Evolutionary conservation across 1,284 basidiomycete species (phyloP).

Genomic region (Apiotrichum veenhuisii): DNA sequence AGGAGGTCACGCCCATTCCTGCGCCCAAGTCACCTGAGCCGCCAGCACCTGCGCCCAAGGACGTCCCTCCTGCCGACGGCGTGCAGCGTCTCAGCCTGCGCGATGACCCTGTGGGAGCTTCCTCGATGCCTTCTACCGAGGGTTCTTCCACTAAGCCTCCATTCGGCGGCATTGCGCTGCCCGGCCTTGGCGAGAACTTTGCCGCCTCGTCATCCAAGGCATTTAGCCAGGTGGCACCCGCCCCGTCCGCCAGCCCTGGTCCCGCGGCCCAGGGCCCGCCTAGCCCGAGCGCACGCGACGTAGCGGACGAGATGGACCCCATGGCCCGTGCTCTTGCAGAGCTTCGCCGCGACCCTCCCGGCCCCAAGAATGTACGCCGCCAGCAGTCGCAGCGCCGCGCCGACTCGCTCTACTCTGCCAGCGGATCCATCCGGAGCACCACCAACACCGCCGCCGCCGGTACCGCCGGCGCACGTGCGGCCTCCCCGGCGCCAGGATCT

Average conservation of each 20-base stretch:
- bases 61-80: background rate
- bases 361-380: conserved; percentile 40
- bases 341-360: conserved; percentile 51
- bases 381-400: conserved; percentile 42
- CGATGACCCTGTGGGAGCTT: conserved; percentile 1
- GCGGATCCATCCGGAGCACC: conserved; percentile 24
- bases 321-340: conserved; percentile 66
- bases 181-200: conserved; percentile 33
- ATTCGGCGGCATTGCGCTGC: conserved; percentile 44
- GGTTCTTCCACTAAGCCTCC: conserved; percentile 22
- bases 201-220: conserved; percentile 13
- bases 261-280: conserved; percentile 14
- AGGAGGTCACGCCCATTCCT: conserved; percentile 5
- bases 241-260: conserved; percentile 29
- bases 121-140: conserved; percentile 3
- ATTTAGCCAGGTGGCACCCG: conserved; percentile 27
- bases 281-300: conserved; percentile 32
- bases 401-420: conserved; percentile 35
- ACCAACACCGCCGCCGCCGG: background rate
- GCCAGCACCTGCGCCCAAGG: conserved; percentile 3
- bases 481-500: conserved; percentile 30
- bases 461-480: conserved; percentile 8
- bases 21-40: conserved; percentile 1
- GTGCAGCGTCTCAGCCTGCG: conserved; percentile 8
- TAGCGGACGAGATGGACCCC: conserved; percentile 52